Evolutionary conservation across 2,329 filamentous ascomycete species (phyloP).

Genomic region (Malbranchea zuffiana): DNA sequence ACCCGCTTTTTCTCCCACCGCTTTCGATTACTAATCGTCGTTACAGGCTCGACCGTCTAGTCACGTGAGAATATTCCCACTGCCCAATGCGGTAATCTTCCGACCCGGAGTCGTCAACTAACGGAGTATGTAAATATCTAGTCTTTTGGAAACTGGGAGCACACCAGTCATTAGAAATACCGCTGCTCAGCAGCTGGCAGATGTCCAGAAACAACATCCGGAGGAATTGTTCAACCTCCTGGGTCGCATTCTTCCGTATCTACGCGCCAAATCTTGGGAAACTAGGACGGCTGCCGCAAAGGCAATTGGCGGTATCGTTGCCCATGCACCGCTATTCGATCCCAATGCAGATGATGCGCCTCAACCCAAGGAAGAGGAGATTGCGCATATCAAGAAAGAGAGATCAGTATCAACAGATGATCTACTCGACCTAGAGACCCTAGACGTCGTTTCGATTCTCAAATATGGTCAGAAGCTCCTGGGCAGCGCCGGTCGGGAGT

Average conservation of each 20-base stretch:
- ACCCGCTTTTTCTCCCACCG: conserved; percentile 3
- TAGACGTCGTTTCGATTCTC: conserved; percentile 71
- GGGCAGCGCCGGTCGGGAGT: conserved; percentile 65
- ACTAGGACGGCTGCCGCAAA: conserved; percentile 87
- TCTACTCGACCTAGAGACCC: conserved; percentile 57
- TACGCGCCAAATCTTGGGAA: conserved; percentile 94
- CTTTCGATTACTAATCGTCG: conserved; percentile 9
- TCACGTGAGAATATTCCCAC: conserved; percentile 56
- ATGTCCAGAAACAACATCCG: conserved; percentile 95
- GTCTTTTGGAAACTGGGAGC: conserved; percentile 92
- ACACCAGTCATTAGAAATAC: conserved; percentile 93
- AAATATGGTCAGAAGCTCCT: conserved; percentile 74
- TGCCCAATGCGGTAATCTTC: background rate
- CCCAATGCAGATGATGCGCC: conserved; percentile 65
- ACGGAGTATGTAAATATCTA: conserved; percentile 29
- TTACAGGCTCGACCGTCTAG: conserved; percentile 65
- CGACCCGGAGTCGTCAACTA: background rate
- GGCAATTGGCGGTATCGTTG: conserved; percentile 85
- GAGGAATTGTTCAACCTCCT: conserved; percentile 95
- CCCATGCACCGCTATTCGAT: conserved; percentile 77
- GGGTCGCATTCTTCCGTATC: conserved; percentile 85
- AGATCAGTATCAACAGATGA: conserved; percentile 39
- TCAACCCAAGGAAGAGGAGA: conserved; percentile 40
- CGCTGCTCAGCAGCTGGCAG: conserved; percentile 88
- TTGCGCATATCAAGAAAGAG: conserved; percentile 37